Base-by-base conservation (phyloP, 306 rosid species). In the Sophora flavescens region DNA sequence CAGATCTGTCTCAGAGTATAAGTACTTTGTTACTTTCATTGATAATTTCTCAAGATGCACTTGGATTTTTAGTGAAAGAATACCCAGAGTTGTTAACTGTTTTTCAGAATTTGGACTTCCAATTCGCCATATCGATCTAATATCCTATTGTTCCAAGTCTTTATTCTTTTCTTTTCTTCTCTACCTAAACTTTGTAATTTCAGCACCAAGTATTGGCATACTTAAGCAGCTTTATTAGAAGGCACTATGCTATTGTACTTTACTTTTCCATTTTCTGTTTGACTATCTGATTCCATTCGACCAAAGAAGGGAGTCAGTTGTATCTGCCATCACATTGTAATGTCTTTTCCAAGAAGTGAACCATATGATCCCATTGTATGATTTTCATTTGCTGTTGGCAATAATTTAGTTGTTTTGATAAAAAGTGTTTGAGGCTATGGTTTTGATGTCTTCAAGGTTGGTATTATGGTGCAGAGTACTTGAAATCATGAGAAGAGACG, bases 401-500 rank as follows among this genome's bases (percentile, higher is more conserved):
- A 50, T 42, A 72, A 12, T 78, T 47, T 78, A 16, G 11, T 9
- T 51, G 54, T 42, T 56, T 14, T 59, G 33, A 26, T 30, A 3
- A 42, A 48, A 78, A 15, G 53, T 54, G 44, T 70, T 30, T 5
- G 18, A 74, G 17, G 72, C 4, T 77, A 42, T 14, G 18, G 30
- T 75, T 70, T 57, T 42, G 70, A 54, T 47, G 83, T 22, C 38
- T 44, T 74, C 65, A 33, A 17, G 15, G 42, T 50, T 72, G 64
- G 18, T 77, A 63, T 78, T 63, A 17, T 79, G 84, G 36, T 89
- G 91, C 87, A 95, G 99, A 82, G 99, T 95, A 63, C 92, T 90
- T 61, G 91, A 92, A 75, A 95, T 91, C 77, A 90, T 95, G 96
- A 87, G 77, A 64, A 58, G 63, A 1, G 97, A 95, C 87, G 92